These are phyloP conservation scores for Ceratobasidium sp. DNA, from an alignment of 1,284 basidiomycete species.

Conservation along the genomic window DNA sequence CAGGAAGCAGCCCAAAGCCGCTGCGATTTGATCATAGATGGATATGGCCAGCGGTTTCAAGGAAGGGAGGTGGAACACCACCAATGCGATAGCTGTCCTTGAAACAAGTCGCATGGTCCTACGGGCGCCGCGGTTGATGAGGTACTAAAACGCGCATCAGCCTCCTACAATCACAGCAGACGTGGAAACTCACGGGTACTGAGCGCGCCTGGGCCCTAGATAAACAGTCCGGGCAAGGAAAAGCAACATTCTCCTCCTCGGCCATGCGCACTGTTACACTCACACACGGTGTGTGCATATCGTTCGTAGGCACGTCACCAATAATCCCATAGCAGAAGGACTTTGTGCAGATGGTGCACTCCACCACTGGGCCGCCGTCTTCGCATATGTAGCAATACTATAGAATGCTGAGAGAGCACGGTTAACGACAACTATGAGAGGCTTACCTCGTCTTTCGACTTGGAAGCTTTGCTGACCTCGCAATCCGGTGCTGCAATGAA, in stretches of 20 bases:
- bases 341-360: background rate
- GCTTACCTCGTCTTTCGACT: too few species aligned
- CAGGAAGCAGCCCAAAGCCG: background rate
- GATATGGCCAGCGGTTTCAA: background rate
- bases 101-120: background rate
- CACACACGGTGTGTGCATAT: background rate
- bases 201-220: background rate
- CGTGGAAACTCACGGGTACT: background rate
- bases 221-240: conserved; percentile 12
- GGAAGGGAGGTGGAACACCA: background rate
- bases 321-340: background rate
- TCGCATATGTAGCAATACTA: conserved; percentile 13
- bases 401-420: too few species aligned
- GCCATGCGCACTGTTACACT: background rate
- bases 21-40: background rate
- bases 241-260: background rate
- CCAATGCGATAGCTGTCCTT: background rate
- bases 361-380: background rate
- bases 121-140: conserved; percentile 14
- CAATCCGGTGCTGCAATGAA: too few species aligned
- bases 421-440: too few species aligned
- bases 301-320: background rate
- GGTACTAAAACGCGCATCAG: conserved; percentile 2
- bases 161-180: too few species aligned
- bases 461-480: too few species aligned